Evolutionary conservation across 2,329 filamentous ascomycete species (phyloP).

Genomic region (Cytospora paraplurivora): DNA sequence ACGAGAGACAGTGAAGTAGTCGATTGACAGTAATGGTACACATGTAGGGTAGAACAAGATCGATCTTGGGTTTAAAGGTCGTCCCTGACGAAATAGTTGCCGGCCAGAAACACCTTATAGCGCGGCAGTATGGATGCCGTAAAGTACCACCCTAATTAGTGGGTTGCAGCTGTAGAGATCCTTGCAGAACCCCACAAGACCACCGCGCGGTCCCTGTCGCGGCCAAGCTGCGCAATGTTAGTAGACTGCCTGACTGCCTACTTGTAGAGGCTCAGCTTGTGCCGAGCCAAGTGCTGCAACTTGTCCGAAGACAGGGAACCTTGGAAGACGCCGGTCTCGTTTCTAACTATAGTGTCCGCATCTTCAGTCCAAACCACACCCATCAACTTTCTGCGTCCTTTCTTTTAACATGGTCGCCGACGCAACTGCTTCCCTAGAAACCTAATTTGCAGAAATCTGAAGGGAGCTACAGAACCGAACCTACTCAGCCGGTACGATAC

Average conservation of each 20-base stretch:
- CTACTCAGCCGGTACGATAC: not conserved
- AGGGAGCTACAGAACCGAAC: not conserved
- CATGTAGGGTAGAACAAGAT: not conserved
- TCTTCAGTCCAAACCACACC: slow-evolving; percentile 1
- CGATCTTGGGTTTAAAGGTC: not conserved
- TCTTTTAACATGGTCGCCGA: slow-evolving; percentile 9
- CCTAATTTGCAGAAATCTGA: slow-evolving; percentile 6
- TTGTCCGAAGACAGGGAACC: slow-evolving; percentile 27
- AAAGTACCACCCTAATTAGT: slow-evolving; percentile 14
- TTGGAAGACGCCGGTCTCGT: slow-evolving; percentile 4
- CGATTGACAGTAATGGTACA: not conserved
- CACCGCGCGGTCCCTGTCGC: slow-evolving; percentile 13
- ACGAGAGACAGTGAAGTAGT: not conserved
- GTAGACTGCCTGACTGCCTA: too few relatives aligned
- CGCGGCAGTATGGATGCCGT: slow-evolving; percentile 7
- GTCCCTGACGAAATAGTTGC: slow-evolving; percentile 22
- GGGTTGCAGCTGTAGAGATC: slow-evolving; percentile 23
- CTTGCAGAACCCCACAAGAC: slow-evolving; percentile 21
- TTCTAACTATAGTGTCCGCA: slow-evolving; percentile 1
- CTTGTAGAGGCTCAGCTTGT: not conserved
- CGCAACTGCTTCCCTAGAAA: slow-evolving; percentile 10
- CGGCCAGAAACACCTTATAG: slow-evolving; percentile 3
- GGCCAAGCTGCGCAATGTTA: slow-evolving; percentile 24
- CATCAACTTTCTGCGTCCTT: not conserved
- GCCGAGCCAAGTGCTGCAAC: slow-evolving; percentile 21